Base-by-base conservation (phyloP, 352 stramenopile species). In the Globisporangium viniferum region DNA sequence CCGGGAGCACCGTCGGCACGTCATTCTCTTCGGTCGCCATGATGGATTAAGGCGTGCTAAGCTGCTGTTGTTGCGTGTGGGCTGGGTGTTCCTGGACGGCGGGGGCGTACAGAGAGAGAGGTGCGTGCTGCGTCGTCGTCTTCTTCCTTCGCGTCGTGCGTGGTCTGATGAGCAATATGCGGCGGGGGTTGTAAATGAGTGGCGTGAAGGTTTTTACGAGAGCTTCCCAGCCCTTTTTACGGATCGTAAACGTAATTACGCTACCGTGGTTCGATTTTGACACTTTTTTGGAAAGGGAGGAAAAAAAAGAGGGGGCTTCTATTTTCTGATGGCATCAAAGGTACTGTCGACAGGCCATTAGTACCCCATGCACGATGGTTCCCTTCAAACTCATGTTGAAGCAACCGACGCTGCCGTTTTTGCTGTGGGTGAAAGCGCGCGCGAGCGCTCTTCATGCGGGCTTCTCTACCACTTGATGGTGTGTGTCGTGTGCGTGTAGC, bases 11-110 rank as follows among this genome's bases (percentile, higher is more conserved):
- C 49, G 69, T 72, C 59, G 75, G 68, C 66, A 61, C 73, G 14
- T 66, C 79, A 54, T 65, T 78, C 36, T 89, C 81, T 69, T 91
- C 83, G 56, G 56, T 74, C 64, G 72, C 76, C 75, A 84, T 84
- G 33, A 9, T 74, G 57, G 31, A 41, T 53, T 24, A 14, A 46
- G 53, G 39, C 9, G 59, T 44, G 41, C n/a, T 39, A 27, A 48
- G 29, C 15, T 64, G 62, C 61, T 51, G 49, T 7, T 57, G 48
- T 24, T 54, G 51, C n/a, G 62, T 29, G 41, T 69, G 53, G 15
- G 20, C 46, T 46, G 46, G 61, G 61, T 59, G 27, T 59, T 59
- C 51, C 51, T 58, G 51, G 51, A 58, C 51, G 44, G 44, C 24
- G 59, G 39, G 59, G 39, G 39, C 24, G n/a, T 31, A 35, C 36